Percentiles rank a stretch among this genome's conserved stretches.
Evolutionary conservation across 257 asterid species (phyloP).

Genomic region (Solanum virginianum): DNA sequence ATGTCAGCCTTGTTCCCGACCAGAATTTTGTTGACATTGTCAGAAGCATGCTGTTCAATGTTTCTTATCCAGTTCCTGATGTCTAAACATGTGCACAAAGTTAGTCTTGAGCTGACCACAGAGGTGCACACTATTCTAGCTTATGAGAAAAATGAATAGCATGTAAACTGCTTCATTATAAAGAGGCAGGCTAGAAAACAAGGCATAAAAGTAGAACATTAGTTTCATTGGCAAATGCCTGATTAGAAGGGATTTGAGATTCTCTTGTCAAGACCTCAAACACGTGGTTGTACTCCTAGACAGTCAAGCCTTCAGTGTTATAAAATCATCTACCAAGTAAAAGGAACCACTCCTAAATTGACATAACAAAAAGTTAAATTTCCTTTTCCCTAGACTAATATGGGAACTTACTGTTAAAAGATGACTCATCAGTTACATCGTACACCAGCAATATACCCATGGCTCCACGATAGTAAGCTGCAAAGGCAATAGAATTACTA

Average conservation of each 20-base stretch:
- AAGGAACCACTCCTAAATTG: neutral
- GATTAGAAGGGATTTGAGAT: neutral
- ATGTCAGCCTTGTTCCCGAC: slow-evolving; percentile 73
- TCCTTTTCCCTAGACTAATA: neutral
- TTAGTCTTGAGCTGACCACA: neutral
- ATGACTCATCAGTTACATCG: slow-evolving; percentile 59
- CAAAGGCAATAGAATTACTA: slow-evolving; percentile 2
- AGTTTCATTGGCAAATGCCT: neutral
- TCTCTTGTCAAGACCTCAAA: neutral
- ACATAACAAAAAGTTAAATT: neutral
- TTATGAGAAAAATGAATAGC: neutral
- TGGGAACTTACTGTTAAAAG: slow-evolving; percentile 47
- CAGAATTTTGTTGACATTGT: slow-evolving; percentile 57
- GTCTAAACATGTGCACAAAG: slow-evolving; percentile 18
- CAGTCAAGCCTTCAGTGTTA: neutral
- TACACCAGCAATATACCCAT: slow-evolving; percentile 71
- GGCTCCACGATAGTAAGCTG: slow-evolving; percentile 71
- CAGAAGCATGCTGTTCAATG: slow-evolving; percentile 69
- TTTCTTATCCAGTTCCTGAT: slow-evolving; percentile 68
- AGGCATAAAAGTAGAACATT: neutral
- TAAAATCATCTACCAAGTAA: neutral
- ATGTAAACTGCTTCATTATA: neutral
- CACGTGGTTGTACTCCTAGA: neutral
- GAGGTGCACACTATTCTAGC: neutral
- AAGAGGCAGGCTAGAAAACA: neutral